Evolutionary conservation across 2,329 filamentous ascomycete genomes (phyloP).

Genomic region (Elsinoe necatrix): DNA sequence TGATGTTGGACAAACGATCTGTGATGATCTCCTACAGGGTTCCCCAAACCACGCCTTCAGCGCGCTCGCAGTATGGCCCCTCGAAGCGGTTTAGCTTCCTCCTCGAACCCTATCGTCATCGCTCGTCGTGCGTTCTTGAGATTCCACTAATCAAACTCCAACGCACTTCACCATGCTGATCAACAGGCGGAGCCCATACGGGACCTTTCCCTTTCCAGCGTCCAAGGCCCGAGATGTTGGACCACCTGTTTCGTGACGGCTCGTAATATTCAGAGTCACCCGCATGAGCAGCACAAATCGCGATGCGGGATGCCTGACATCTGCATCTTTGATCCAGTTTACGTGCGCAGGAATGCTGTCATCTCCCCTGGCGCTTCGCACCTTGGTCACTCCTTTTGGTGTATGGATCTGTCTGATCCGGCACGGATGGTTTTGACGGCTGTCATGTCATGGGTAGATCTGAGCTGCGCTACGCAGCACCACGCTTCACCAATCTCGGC

Average conservation of each 20-base stretch:
- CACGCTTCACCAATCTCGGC: background rate
- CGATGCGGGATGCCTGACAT: background rate
- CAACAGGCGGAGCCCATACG: background rate
- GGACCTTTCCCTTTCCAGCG: background rate
- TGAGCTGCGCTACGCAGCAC: background rate
- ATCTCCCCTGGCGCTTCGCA: background rate
- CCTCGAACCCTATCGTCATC: background rate
- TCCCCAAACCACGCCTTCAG: background rate
- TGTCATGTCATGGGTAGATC: background rate
- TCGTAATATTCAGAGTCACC: background rate
- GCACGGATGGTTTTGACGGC: background rate
- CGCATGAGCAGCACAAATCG: background rate
- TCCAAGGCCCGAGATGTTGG: background rate
- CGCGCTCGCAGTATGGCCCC: conserved; percentile 1
- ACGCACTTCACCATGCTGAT: too few species aligned
- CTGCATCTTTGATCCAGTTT: background rate
- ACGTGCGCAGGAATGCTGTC: background rate
- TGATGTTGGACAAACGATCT: background rate
- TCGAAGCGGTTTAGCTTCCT: background rate
- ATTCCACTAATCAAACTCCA: background rate
- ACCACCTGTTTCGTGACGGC: background rate
- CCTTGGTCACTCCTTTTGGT: background rate
- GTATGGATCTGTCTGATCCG: background rate
- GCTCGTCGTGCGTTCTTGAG: background rate
- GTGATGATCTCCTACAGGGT: background rate